Percentiles rank a stretch among this genome's conserved stretches.
These are phyloP conservation scores for Noccaea bulbosa DNA, from an alignment of 345 rosid species.

Conservation along the genomic window DNA sequence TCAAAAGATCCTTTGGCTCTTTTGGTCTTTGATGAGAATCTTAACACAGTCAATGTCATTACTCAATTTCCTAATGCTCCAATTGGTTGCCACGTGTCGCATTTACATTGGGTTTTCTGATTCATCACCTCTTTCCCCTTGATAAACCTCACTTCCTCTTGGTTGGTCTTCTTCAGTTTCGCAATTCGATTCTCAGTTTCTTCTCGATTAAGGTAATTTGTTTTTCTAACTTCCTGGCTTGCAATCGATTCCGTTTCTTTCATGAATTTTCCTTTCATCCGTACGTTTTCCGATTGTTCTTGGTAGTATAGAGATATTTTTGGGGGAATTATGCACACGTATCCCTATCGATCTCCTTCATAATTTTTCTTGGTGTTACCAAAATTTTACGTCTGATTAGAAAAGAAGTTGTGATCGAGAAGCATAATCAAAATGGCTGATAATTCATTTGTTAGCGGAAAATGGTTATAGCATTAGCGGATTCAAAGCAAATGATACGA, in stretches of 20 bases:
- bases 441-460: neutral
- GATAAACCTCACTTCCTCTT: constrained; percentile 29
- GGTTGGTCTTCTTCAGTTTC: constrained; percentile 27
- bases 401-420: neutral
- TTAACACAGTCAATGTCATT: constrained; percentile 19
- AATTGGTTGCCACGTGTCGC: neutral
- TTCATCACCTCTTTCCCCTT: constrained; percentile 32
- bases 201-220: constrained; percentile 9
- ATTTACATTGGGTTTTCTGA: neutral
- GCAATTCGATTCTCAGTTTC: constrained; percentile 17
- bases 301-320: neutral
- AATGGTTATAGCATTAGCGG: neutral
- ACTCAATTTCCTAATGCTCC: neutral
- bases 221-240: neutral
- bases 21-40: neutral
- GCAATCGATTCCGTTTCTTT: constrained; percentile 5
- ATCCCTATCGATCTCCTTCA: constrained; percentile 14
- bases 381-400: neutral
- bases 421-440: neutral
- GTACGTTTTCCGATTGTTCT: neutral
- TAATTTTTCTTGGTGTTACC: neutral
- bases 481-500: neutral
- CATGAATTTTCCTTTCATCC: constrained; percentile 4
- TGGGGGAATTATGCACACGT: neutral
- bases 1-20: neutral